These are phyloP conservation scores for Pyricularia sp. DNA, from an alignment of 2,329 filamentous ascomycete species.

Conservation along the genomic window DNA sequence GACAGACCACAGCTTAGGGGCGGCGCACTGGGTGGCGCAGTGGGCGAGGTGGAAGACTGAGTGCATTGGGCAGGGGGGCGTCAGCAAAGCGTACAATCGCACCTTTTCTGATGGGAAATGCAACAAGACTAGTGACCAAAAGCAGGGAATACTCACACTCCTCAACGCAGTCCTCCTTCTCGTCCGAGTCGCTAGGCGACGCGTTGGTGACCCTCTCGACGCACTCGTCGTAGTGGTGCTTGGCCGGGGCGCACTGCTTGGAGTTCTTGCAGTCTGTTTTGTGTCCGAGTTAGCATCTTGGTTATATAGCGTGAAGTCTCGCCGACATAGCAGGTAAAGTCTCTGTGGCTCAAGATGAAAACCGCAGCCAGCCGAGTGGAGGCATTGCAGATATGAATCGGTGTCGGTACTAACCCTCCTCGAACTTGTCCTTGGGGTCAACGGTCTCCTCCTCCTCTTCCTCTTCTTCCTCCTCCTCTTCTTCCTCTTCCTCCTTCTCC, in stretches of 20 bases:
- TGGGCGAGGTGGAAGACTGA: slow-evolving; percentile 98
- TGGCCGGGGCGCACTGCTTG: slow-evolving; percentile 72
- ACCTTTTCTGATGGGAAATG: neutral
- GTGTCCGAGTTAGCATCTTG: slow-evolving; percentile 15
- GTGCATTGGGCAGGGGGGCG: neutral
- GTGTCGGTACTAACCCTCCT: slow-evolving; percentile 59
- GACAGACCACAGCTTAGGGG: slow-evolving; percentile 87
- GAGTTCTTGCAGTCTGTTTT: slow-evolving; percentile 78
- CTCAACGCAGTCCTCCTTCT: slow-evolving; percentile 94
- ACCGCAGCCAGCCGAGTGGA: neutral
- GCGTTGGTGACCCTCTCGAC: slow-evolving; percentile 73
- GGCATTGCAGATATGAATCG: neutral
- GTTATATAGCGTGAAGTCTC: neutral
- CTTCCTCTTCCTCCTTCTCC: slow-evolving; percentile 30
- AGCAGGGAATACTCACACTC: slow-evolving; percentile 64
- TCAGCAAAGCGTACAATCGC: neutral
- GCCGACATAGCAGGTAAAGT: neutral
- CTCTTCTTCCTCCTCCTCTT: slow-evolving; percentile 49
- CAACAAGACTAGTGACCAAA: neutral
- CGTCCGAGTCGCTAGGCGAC: slow-evolving; percentile 48
- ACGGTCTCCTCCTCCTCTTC: slow-evolving; percentile 63
- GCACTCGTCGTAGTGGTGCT: slow-evolving; percentile 98
- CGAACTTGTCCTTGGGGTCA: slow-evolving; percentile 79
- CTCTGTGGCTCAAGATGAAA: too few species aligned
- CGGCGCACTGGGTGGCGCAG: slow-evolving; percentile 87